A percentile compares a stretch with the other conserved stretches of the same genome.
These are phyloP conservation scores for Coemansia pectinata DNA, from an alignment of 192 early-diverging fungal genomes.

Conservation along the genomic window DNA sequence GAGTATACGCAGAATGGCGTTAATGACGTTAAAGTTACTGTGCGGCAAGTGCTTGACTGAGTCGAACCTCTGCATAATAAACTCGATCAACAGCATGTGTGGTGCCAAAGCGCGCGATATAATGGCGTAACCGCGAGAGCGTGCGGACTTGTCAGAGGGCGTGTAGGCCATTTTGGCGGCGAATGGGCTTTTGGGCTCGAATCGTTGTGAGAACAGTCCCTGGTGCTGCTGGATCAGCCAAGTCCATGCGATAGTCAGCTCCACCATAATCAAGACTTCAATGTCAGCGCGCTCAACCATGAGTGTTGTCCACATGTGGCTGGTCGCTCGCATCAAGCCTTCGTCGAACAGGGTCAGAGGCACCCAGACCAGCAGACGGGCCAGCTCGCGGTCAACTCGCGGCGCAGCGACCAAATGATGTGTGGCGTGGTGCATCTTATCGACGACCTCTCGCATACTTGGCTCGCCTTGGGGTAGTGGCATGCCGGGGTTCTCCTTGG, in stretches of 20 bases:
- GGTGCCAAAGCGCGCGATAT: constrained; percentile 67
- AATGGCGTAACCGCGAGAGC: constrained; percentile 60
- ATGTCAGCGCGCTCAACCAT: constrained; percentile 73
- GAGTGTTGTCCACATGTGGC: constrained; percentile 88
- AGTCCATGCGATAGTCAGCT: constrained; percentile 84
- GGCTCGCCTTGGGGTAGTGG: constrained; percentile 18
- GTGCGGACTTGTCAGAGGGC: constrained; percentile 79
- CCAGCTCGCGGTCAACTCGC: constrained; percentile 57
- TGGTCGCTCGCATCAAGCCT: constrained; percentile 77
- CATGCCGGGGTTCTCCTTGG: constrained; percentile 27
- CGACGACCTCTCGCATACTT: constrained; percentile 11
- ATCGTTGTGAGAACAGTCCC: constrained; percentile 75
- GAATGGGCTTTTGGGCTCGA: constrained; percentile 71
- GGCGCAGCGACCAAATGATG: constrained; percentile 23
- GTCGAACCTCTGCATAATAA: constrained; percentile 82
- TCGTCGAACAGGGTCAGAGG: constrained; percentile 80
- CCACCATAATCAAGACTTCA: constrained; percentile 77
- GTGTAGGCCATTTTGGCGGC: constrained; percentile 89
- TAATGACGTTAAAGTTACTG: constrained; percentile 69
- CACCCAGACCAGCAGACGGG: constrained; percentile 83
- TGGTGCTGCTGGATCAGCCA: constrained; percentile 73
- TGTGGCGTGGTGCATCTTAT: constrained; percentile 33
- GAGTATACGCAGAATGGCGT: constrained; percentile 77
- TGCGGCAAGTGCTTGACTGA: constrained; percentile 68
- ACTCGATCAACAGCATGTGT: constrained; percentile 85